Evolutionary conservation across 2,329 filamentous ascomycete species (phyloP).

Genomic region (Stagonosporopsis rhizophila): DNA sequence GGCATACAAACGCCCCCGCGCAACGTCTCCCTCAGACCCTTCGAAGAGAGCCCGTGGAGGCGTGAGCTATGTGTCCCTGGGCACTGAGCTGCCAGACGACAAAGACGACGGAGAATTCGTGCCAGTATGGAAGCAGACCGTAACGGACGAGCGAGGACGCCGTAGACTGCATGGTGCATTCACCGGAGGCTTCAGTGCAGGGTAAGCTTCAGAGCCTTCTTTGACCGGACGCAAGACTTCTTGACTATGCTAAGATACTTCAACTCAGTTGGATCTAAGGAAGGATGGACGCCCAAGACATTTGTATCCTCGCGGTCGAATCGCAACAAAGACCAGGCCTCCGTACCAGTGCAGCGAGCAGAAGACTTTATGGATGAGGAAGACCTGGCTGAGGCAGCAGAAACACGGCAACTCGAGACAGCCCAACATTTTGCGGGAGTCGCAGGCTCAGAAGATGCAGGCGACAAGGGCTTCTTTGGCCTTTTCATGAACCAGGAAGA

Average conservation of each 20-base stretch:
- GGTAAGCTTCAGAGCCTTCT: conserved; percentile 63
- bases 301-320: conserved; percentile 90
- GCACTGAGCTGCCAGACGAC: conserved; percentile 81
- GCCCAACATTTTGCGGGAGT: conserved; percentile 76
- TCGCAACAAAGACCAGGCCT: conserved; percentile 71
- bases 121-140: conserved; percentile 98
- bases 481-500: conserved; percentile 76
- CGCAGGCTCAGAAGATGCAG: conserved; percentile 67
- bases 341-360: conserved; percentile 70
- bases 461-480: conserved; percentile 68
- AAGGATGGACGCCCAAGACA: conserved; percentile 92
- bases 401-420: conserved; percentile 77
- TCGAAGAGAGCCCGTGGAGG: conserved; percentile 76
- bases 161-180: conserved; percentile 95
- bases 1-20: conserved; percentile 45
- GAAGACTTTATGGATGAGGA: conserved; percentile 99
- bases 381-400: conserved; percentile 85
- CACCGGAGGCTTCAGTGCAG: conserved; percentile 94
- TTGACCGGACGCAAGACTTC: conserved; percentile 35
- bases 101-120: conserved; percentile 92
- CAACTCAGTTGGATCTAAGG: conserved; percentile 97
- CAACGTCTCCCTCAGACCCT: conserved; percentile 45
- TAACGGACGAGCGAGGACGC: conserved; percentile 87
- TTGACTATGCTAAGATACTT: conserved; percentile 74
- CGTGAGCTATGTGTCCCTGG: conserved; percentile 55